Conservation (phyloP, 331 rosid species). For the Pyrus hybrid region DNA sequence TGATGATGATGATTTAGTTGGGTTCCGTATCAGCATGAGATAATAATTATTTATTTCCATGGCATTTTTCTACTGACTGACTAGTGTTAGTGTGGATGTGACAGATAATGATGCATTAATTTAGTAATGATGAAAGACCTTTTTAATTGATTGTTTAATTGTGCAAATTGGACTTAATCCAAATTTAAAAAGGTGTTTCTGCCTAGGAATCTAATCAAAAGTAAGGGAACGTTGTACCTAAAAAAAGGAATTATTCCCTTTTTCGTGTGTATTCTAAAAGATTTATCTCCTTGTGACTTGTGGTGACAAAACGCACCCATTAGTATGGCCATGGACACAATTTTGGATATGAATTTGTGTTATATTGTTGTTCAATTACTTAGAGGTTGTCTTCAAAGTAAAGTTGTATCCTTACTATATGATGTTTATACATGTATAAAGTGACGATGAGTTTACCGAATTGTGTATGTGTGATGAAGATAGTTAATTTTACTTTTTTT, state of each 20-base stretch:
- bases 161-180: constrained; percentile 15
- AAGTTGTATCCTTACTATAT: no score
- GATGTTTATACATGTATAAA: no score
- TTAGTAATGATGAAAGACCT: neutral
- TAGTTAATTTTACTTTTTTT: no score
- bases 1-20: neutral
- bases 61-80: constrained; percentile 1
- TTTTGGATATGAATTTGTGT: constrained; percentile 10
- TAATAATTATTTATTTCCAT: neutral
- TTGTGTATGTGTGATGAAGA: no score
- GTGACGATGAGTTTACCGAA: no score
- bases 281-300: constrained; percentile 7
- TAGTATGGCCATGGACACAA: constrained; percentile 14
- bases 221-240: constrained; percentile 27
- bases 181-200: constrained; percentile 14
- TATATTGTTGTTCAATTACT: no score
- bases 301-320: constrained; percentile 4
- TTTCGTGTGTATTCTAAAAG: constrained; percentile 4
- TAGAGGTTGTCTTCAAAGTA: no score
- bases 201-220: constrained; percentile 47
- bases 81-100: neutral
- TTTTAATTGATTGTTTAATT: neutral
- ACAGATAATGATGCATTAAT: constrained; percentile 6
- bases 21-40: neutral
- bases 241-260: constrained; percentile 18